These are phyloP conservation scores for Phaeotremella fagi DNA, from an alignment of 768 basidiomycete genomes.

Conservation along the genomic window DNA sequence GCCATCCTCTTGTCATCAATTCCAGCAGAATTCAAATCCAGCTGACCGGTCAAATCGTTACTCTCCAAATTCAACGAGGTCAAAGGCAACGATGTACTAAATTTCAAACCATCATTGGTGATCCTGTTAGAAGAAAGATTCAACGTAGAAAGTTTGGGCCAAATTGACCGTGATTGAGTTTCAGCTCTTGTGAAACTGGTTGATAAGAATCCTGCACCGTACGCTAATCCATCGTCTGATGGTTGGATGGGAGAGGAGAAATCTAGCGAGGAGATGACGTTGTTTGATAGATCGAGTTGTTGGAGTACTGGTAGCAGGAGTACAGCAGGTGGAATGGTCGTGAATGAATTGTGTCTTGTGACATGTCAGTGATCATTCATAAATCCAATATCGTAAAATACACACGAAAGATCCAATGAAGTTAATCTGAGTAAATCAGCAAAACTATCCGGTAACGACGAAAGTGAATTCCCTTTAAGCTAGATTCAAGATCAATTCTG, in stretches of 20 bases:
- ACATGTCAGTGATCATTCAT: neutral
- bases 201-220: slow-evolving; percentile 38
- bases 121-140: slow-evolving; percentile 31
- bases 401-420: slow-evolving; percentile 39
- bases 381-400: neutral
- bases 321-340: slow-evolving; percentile 27
- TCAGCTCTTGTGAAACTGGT: slow-evolving; percentile 30
- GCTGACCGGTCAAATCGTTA: slow-evolving; percentile 24
- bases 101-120: slow-evolving; percentile 6
- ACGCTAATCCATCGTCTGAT: slow-evolving; percentile 33
- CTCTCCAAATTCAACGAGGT: slow-evolving; percentile 23
- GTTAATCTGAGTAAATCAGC: slow-evolving; percentile 42
- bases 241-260: slow-evolving; percentile 32
- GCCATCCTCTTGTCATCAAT: slow-evolving; percentile 19
- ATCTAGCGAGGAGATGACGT: slow-evolving; percentile 27
- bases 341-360: slow-evolving; percentile 31
- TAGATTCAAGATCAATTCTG: slow-evolving; percentile 9
- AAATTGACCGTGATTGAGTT: slow-evolving; percentile 9
- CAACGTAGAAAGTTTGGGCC: slow-evolving; percentile 21
- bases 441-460: slow-evolving; percentile 29
- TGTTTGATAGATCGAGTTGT: slow-evolving; percentile 41
- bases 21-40: slow-evolving; percentile 19
- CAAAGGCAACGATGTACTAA: neutral
- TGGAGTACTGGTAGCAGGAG: slow-evolving; percentile 39
- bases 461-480: slow-evolving; percentile 33